These are phyloP conservation scores for Spergularia bocconei DNA, from an alignment of 148 eudicot species.

Conservation along the genomic window DNA sequence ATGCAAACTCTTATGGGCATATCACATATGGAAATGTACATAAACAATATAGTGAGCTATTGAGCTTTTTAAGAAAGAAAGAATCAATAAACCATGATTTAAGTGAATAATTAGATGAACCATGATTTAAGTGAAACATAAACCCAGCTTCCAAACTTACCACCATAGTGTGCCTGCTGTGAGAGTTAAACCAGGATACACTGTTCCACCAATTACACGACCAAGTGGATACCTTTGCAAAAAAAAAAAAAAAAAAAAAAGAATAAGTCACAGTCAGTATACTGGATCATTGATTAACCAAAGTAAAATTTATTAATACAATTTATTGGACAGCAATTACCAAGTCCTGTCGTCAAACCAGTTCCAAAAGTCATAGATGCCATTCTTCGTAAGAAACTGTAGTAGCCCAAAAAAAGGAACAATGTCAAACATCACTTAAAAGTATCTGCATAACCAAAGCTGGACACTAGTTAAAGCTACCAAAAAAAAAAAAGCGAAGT, in stretches of 20 bases:
- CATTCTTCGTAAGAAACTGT: slow-evolving; percentile 81
- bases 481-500: not conserved
- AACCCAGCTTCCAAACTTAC: slow-evolving; percentile 42
- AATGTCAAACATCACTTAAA: not conserved
- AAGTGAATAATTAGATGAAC: not conserved
- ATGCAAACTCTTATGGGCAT: not conserved
- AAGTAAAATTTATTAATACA: not conserved
- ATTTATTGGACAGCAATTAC: slow-evolving; percentile 41
- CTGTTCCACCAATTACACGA: slow-evolving; percentile 99
- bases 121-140: not conserved
- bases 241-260: not conserved
- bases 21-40: slow-evolving; percentile 1
- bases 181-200: slow-evolving; percentile 93
- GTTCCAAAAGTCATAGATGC: slow-evolving; percentile 98
- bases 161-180: slow-evolving; percentile 97
- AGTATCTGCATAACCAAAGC: not conserved
- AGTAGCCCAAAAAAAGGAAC: slow-evolving; percentile 15
- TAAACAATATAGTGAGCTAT: not conserved
- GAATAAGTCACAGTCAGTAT: slow-evolving; percentile 11
- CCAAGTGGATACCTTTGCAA: slow-evolving; percentile 88
- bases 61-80: not conserved
- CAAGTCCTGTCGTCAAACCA: slow-evolving; percentile 99
- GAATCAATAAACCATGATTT: not conserved
- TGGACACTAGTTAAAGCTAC: not conserved
- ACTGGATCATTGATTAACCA: not conserved